Base-by-base conservation (phyloP, 2,329 filamentous ascomycete species). In the Claviceps fusiformis region DNA sequence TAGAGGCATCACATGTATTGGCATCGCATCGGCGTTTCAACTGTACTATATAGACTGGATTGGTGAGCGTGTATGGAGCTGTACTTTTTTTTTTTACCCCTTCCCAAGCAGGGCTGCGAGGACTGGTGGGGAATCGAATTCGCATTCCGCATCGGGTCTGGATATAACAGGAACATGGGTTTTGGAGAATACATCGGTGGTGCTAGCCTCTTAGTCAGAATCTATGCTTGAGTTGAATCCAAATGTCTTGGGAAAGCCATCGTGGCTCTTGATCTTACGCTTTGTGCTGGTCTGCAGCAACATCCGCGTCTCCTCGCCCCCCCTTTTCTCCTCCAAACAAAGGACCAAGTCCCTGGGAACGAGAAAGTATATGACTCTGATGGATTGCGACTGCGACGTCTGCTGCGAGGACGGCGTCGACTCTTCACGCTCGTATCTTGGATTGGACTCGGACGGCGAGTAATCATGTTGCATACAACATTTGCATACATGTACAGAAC, bases 11-110 rank as follows among this genome's bases (percentile, higher is more conserved):
- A 53, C 15, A 61, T 63, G 59, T 54, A 55, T 59, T 60, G 63
- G 65, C 66, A 68, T 68, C 60, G 62, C 62, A 62, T 58, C 60
- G 66, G 66, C 65, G 66, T 68, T 68, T 41, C 57, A 55, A 62
- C 46, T 68, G 65, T 66, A 67, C 62, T 62, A 65, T 62, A 65
- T 66, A 68, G 59, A 63, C 19, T 52, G 48, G 48, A 50, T 50
- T 24, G 10, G 47, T 19, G 47, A 37, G 47, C n/a, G 11, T 35
- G n/a, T 19, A 6, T 17, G 47, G 31, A 3, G n/a, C 29, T 33
- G 29, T 48, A 8, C n/a, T n/a, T 19, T 44, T 24, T 44, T 44
- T 24, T 44, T 2, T 24, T 19, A n/a, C 9, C 9, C 19, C 4
- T 43, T 6, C n/a, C 5, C 35, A 10, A 17, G 15, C 37, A 41